Conservation (phyloP, 345 rosid genomes). For the Euphorbia lathyris region DNA sequence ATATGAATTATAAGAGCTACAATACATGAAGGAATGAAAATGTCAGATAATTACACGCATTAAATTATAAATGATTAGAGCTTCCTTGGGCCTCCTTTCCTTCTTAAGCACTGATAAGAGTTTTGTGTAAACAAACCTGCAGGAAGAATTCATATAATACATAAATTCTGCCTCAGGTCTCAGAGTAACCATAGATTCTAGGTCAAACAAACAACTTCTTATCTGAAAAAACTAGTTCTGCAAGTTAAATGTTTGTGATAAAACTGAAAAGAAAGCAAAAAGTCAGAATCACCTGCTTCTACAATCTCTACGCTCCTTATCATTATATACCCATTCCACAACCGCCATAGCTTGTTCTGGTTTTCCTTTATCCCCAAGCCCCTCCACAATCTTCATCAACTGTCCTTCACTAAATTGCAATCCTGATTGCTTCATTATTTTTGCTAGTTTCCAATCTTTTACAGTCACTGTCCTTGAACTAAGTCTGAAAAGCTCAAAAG, state of each 20-base stretch:
- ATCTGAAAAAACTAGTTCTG: neutral
- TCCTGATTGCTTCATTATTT: slow-evolving; percentile 87
- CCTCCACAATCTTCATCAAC: slow-evolving; percentile 70
- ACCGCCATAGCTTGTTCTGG: slow-evolving; percentile 82
- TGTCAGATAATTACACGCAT: slow-evolving; percentile 63
- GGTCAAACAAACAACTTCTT: neutral
- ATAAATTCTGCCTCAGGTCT: neutral
- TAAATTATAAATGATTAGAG: slow-evolving; percentile 56
- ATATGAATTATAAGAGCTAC: neutral
- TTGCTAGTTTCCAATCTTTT: slow-evolving; percentile 85
- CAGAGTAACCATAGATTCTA: neutral
- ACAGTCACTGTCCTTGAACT: slow-evolving; percentile 58
- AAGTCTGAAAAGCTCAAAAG: slow-evolving; percentile 43
- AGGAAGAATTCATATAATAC: slow-evolving; percentile 14
- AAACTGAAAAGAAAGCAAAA: slow-evolving; percentile 1
- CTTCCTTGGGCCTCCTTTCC: slow-evolving; percentile 68
- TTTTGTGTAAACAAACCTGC: slow-evolving; percentile 94
- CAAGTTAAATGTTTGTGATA: neutral
- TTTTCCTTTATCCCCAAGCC: slow-evolving; percentile 57
- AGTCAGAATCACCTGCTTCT: slow-evolving; percentile 57
- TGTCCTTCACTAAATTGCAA: slow-evolving; percentile 78
- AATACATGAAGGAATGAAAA: slow-evolving; percentile 9
- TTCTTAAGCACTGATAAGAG: slow-evolving; percentile 79
- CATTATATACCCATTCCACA: slow-evolving; percentile 72
- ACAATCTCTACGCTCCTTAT: slow-evolving; percentile 48